Conservation (phyloP, 768 basidiomycete species). For the Daedaleopsis nitida region DNA sequence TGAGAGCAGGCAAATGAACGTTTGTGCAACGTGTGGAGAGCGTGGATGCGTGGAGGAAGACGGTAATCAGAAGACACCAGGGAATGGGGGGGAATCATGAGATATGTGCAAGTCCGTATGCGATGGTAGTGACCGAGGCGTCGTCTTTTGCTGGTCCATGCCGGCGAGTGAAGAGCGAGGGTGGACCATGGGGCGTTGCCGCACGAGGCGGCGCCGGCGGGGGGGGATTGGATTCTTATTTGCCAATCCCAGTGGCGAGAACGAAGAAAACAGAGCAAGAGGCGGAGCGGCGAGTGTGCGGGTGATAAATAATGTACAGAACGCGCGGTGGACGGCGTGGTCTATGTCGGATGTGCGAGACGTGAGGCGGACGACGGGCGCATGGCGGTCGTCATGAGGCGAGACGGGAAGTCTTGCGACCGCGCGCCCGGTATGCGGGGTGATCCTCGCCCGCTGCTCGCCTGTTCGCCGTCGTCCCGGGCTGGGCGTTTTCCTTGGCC, state of each 20-base stretch:
- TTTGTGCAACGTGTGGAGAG: slow-evolving; percentile 2
- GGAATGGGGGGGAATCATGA: slow-evolving; percentile 19
- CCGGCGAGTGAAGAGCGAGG: slow-evolving; percentile 8
- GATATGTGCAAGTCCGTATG: slow-evolving; percentile 28
- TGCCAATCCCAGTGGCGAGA: slow-evolving; percentile 24
- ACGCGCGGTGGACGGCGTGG: slow-evolving; percentile 14
- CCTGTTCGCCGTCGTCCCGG: neutral
- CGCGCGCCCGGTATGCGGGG: slow-evolving; percentile 44
- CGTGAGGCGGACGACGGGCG: slow-evolving; percentile 9
- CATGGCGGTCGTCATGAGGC: slow-evolving; percentile 29
- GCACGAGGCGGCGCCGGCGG: slow-evolving; percentile 14
- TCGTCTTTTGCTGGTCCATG: slow-evolving; percentile 22
- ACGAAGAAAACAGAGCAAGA: slow-evolving; percentile 4
- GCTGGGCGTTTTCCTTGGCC: slow-evolving; percentile 15
- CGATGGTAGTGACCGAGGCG: slow-evolving; percentile 11
- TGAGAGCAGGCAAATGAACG: slow-evolving; percentile 2
- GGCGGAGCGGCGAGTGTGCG: slow-evolving; percentile 8
- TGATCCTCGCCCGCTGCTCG: slow-evolving; percentile 23
- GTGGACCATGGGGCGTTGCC: slow-evolving; percentile 17
- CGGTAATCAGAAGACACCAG: slow-evolving; percentile 12
- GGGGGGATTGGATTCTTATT: slow-evolving; percentile 21
- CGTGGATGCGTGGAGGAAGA: too few relatives aligned
- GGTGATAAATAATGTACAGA: slow-evolving; percentile 22
- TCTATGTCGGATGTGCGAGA: slow-evolving; percentile 15
- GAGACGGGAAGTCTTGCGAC: slow-evolving; percentile 44